phyloP scores from a whole-genome alignment of 495 filamentous ascomycete genomes.

The Friedmanniomyces simplex region DNA sequence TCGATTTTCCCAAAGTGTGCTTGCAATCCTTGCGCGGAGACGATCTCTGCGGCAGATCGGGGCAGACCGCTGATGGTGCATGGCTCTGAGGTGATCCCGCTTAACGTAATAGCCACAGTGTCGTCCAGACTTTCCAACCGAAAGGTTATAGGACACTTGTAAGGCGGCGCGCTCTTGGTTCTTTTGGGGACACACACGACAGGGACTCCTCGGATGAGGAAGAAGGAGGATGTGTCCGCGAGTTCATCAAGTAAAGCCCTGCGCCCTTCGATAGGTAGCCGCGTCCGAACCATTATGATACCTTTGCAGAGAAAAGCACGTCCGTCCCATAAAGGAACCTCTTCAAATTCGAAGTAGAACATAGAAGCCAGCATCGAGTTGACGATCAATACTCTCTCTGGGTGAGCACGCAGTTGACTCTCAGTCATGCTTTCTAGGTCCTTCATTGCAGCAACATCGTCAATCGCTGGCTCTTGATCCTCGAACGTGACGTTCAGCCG shows the following conservation, averaged over 20 bases:
- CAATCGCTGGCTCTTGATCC: neutral
- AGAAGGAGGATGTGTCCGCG: neutral
- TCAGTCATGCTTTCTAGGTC: neutral
- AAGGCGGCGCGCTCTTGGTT: neutral
- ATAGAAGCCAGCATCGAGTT: neutral
- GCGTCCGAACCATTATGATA: neutral
- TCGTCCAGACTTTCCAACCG: neutral
- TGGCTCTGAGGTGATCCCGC: neutral
- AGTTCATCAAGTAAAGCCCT: neutral
- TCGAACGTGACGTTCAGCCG: neutral
- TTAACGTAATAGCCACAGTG: neutral
- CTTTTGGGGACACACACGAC: neutral
- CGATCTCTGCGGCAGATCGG: neutral
- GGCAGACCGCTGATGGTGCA: conserved; percentile 2
- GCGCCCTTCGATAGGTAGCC: neutral
- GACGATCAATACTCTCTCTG: neutral
- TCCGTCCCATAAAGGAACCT: neutral
- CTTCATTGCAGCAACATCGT: neutral
- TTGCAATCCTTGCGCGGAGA: neutral
- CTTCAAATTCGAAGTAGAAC: neutral
- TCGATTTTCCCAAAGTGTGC: neutral
- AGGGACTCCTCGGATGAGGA: neutral
- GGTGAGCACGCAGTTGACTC: neutral
- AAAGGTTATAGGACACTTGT: neutral
- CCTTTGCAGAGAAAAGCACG: neutral